A percentile compares a stretch with the other conserved stretches of the same genome.
Evolutionary conservation across 768 basidiomycete genomes (phyloP).

Genomic region (Leccinum variicolor): DNA sequence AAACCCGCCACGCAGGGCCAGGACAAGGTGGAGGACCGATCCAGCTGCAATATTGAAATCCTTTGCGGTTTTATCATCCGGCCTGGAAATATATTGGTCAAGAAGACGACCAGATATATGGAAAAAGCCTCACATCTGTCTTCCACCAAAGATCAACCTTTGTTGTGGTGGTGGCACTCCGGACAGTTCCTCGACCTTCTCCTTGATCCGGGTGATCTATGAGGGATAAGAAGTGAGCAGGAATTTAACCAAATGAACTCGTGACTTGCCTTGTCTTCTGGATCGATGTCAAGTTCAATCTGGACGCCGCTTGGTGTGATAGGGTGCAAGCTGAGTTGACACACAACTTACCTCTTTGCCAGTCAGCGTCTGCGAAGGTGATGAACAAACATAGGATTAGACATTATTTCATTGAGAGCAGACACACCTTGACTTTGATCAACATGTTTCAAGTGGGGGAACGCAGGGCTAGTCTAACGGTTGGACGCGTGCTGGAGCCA

Average conservation of each 20-base stretch:
- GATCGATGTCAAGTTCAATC: constrained; percentile 96
- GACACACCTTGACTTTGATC: constrained; percentile 25
- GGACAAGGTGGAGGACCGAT: constrained; percentile 88
- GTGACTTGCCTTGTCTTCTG: constrained; percentile 70
- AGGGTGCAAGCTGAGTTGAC: background rate
- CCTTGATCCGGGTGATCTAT: constrained; percentile 92
- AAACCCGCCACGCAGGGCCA: constrained; percentile 90
- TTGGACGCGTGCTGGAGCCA: too few species aligned
- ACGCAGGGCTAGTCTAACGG: background rate
- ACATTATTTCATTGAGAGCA: background rate
- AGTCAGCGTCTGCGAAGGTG: constrained; percentile 49
- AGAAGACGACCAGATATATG: background rate
- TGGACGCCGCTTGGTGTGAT: constrained; percentile 25
- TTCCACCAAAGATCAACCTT: constrained; percentile 86
- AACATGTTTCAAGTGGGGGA: constrained; percentile 16
- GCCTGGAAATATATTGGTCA: constrained; percentile 43
- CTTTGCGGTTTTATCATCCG: constrained; percentile 86
- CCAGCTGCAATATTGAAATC: constrained; percentile 85
- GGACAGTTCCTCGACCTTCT: constrained; percentile 97
- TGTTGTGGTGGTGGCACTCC: constrained; percentile 97
- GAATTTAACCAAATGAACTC: background rate
- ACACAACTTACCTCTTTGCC: constrained; percentile 80
- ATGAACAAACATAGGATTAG: background rate
- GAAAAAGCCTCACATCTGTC: constrained; percentile 73
- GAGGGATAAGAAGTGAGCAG: background rate